Percentiles rank a stretch among this genome's conserved stretches.
Conservation (phyloP, 2,329 filamentous ascomycete species). For the Alternaria postmessia region DNA sequence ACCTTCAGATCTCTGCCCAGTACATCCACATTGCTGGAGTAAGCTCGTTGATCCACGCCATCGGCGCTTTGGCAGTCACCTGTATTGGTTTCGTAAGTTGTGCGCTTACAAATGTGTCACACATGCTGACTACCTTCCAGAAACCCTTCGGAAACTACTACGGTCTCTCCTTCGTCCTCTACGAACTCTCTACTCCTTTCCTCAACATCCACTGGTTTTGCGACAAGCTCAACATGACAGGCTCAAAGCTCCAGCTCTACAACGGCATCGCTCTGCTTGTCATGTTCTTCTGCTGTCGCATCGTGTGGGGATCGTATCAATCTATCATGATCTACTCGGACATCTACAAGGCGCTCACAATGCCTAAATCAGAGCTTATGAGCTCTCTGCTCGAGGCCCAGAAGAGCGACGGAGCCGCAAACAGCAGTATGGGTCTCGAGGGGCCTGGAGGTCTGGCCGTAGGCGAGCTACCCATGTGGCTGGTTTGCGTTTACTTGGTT, state of each 20-base stretch:
- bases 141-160: slow-evolving; percentile 87
- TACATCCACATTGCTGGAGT: slow-evolving; percentile 75
- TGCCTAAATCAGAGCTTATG: slow-evolving; percentile 23
- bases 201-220: slow-evolving; percentile 91
- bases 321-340: slow-evolving; percentile 71
- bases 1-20: slow-evolving; percentile 72
- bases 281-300: slow-evolving; percentile 77
- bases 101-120: no score
- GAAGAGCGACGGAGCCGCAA: slow-evolving; percentile 59
- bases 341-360: slow-evolving; percentile 62
- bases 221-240: slow-evolving; percentile 83
- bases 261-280: slow-evolving; percentile 76
- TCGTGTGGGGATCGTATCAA: slow-evolving; percentile 79
- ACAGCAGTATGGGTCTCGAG: slow-evolving; percentile 25
- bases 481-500: slow-evolving; percentile 71
- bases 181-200: slow-evolving; percentile 85
- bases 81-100: slow-evolving; percentile 77
- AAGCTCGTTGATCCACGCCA: slow-evolving; percentile 78
- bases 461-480: slow-evolving; percentile 69
- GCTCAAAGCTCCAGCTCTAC: slow-evolving; percentile 75
- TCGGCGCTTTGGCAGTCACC: slow-evolving; percentile 76
- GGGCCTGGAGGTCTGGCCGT: slow-evolving; percentile 30
- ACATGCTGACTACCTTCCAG: slow-evolving; percentile 55
- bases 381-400: slow-evolving; percentile 38
- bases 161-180: slow-evolving; percentile 80